Conservation (phyloP, 257 asterid genomes). For the Ligustrum vulgare region DNA sequence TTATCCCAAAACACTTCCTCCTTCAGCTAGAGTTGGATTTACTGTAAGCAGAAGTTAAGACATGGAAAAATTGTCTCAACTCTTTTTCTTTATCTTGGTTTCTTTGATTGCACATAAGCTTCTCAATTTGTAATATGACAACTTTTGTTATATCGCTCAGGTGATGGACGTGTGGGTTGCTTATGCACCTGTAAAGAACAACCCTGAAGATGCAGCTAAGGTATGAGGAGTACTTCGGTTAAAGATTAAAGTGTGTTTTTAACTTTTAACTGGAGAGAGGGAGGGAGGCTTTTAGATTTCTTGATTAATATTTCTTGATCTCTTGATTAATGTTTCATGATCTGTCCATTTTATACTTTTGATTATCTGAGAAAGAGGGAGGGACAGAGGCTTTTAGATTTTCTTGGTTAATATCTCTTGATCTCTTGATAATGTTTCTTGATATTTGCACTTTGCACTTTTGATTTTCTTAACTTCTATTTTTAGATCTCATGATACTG, state of each 20-base stretch:
- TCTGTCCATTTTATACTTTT: slow-evolving; percentile 19
- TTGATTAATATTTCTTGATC: too few relatives aligned
- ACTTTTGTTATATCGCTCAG: slow-evolving; percentile 35
- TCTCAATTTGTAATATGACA: slow-evolving; percentile 4
- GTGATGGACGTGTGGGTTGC: slow-evolving; percentile 94
- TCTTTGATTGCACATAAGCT: slow-evolving; percentile 14
- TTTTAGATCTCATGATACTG: slow-evolving; percentile 24
- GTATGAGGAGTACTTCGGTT: slow-evolving; percentile 36
- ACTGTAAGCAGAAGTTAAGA: slow-evolving; percentile 60
- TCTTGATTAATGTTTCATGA: not conserved
- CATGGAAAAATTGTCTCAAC: slow-evolving; percentile 3
- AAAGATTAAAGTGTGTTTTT: not conserved
- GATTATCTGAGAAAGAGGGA: not conserved
- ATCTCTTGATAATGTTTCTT: not conserved
- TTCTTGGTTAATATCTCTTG: not conserved
- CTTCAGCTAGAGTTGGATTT: slow-evolving; percentile 96
- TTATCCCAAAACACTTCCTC: slow-evolving; percentile 92
- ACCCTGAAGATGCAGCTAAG: slow-evolving; percentile 99
- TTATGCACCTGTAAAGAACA: slow-evolving; percentile 98
- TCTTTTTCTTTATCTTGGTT: slow-evolving; percentile 3
- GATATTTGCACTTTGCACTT: slow-evolving; percentile 16
- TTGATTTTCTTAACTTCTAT: slow-evolving; percentile 22
- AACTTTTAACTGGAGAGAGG: not conserved
- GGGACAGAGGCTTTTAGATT: not conserved
- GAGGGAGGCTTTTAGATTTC: not conserved